phyloP scores from a whole-genome alignment of 2,329 filamentous ascomycete species.

The Bipolaris bicolor region DNA sequence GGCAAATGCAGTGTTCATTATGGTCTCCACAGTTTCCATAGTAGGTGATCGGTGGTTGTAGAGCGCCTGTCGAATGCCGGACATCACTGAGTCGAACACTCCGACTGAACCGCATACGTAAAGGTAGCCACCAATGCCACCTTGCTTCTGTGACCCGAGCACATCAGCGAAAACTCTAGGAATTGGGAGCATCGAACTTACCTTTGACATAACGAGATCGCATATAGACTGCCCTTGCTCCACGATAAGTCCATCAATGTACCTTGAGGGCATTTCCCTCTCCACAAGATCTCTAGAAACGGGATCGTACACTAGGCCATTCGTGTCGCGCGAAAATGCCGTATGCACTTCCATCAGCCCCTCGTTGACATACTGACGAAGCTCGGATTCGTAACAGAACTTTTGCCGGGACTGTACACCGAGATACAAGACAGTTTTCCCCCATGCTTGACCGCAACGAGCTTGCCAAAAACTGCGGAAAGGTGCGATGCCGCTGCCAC shows the following conservation, averaged over 20 bases:
- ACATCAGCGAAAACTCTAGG: background rate
- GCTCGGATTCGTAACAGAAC: slow-evolving; percentile 32
- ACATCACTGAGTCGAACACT: slow-evolving; percentile 62
- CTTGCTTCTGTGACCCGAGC: slow-evolving; percentile 14
- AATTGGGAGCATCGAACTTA: slow-evolving; percentile 1
- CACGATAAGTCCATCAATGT: slow-evolving; percentile 60
- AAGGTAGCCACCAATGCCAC: slow-evolving; percentile 45
- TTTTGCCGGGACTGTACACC: slow-evolving; percentile 32
- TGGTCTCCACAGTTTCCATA: slow-evolving; percentile 30
- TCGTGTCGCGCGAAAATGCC: slow-evolving; percentile 59
- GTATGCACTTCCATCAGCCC: slow-evolving; percentile 61
- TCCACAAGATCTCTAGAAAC: slow-evolving; percentile 55
- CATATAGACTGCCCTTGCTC: slow-evolving; percentile 60
- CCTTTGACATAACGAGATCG: slow-evolving; percentile 63
- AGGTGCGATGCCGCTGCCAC: slow-evolving; percentile 44
- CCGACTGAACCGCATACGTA: slow-evolving; percentile 59
- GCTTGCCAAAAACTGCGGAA: slow-evolving; percentile 36
- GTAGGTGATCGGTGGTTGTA: slow-evolving; percentile 42
- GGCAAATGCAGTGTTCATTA: slow-evolving; percentile 33
- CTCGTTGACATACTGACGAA: slow-evolving; percentile 47
- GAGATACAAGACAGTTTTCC: slow-evolving; percentile 30
- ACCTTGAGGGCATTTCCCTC: slow-evolving; percentile 57
- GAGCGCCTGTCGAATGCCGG: slow-evolving; percentile 61
- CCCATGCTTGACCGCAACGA: slow-evolving; percentile 27
- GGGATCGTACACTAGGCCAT: slow-evolving; percentile 56